These are phyloP conservation scores for Stachybotrys elegans DNA, from an alignment of 2,329 filamentous ascomycete species.

Conservation along the genomic window DNA sequence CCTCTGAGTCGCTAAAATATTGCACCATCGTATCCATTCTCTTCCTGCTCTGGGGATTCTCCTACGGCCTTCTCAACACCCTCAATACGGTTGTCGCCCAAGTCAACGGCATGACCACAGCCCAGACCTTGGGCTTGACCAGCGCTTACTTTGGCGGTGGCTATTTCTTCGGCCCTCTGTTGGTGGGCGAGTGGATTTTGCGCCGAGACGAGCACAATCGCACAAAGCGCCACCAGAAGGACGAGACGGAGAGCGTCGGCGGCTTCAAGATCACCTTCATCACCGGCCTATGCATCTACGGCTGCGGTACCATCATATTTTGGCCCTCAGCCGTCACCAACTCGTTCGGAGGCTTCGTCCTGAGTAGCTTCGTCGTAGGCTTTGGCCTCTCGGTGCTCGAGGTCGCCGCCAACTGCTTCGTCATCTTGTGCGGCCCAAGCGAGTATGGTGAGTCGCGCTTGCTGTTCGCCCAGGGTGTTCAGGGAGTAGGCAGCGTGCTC, in stretches of 20 bases:
- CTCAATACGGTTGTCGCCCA: conserved; percentile 67
- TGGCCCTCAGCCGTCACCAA: conserved; percentile 74
- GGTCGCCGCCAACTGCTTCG: conserved; percentile 73
- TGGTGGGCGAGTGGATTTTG: conserved; percentile 66
- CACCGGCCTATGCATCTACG: conserved; percentile 68
- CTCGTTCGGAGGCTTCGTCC: conserved; percentile 74
- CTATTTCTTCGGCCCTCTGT: conserved; percentile 65
- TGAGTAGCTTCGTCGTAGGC: conserved; percentile 69
- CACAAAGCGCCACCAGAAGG: conserved; percentile 31
- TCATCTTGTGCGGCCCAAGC: conserved; percentile 66
- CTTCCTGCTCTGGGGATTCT: conserved; percentile 87
- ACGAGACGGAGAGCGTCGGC: conserved; percentile 40
- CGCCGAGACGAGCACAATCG: conserved; percentile 59
- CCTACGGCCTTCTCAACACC: conserved; percentile 79
- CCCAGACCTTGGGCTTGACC: conserved; percentile 63
- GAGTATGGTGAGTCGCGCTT: conserved; percentile 70
- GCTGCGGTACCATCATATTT: conserved; percentile 75
- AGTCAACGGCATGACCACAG: conserved; percentile 55
- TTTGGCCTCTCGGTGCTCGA: conserved; percentile 74
- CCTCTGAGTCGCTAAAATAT: conserved; percentile 63
- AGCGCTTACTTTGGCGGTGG: conserved; percentile 66
- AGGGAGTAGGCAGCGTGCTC: conserved; percentile 69
- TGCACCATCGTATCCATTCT: conserved; percentile 71
- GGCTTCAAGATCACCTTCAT: conserved; percentile 82
- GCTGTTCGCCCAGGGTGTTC: conserved; percentile 69